These are phyloP conservation scores for Alloascoidea africana DNA, from an alignment of 805 yeast genomes.

Conservation along the genomic window DNA sequence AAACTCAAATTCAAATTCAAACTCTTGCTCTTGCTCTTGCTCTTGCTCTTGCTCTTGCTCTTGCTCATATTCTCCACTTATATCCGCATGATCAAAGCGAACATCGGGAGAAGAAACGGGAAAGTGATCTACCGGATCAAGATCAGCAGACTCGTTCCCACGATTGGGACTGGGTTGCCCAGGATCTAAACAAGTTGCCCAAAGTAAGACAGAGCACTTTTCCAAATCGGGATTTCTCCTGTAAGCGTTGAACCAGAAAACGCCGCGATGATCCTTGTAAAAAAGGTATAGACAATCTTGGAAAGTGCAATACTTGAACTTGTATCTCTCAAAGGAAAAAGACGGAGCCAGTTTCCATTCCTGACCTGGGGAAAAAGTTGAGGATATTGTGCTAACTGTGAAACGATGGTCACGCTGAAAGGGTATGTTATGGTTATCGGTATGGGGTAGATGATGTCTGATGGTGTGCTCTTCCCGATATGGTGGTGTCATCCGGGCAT, in stretches of 20 bases:
- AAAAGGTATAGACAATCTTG: background rate
- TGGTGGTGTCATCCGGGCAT: no score
- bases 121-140: no score
- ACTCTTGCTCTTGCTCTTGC: no score
- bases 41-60: no score
- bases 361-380: background rate
- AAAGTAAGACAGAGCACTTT: background rate
- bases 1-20: background rate
- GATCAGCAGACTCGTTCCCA: background rate
- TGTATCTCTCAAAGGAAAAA: conserved; percentile 1
- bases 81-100: no score
- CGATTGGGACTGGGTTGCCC: background rate
- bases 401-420: no score
- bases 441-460: no score
- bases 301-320: background rate
- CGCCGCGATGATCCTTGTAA: background rate
- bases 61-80: no score
- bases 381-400: no score
- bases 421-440: no score
- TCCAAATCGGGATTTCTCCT: background rate
- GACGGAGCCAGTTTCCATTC: background rate
- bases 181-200: background rate
- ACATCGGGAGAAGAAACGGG: no score
- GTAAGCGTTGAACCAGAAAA: background rate
- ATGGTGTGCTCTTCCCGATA: no score